A percentile compares a stretch with the other conserved stretches of the same genome.
Evolutionary conservation across 2,329 filamentous ascomycete species (phyloP).

Genomic region (Phyllosticta citrichinensis): DNA sequence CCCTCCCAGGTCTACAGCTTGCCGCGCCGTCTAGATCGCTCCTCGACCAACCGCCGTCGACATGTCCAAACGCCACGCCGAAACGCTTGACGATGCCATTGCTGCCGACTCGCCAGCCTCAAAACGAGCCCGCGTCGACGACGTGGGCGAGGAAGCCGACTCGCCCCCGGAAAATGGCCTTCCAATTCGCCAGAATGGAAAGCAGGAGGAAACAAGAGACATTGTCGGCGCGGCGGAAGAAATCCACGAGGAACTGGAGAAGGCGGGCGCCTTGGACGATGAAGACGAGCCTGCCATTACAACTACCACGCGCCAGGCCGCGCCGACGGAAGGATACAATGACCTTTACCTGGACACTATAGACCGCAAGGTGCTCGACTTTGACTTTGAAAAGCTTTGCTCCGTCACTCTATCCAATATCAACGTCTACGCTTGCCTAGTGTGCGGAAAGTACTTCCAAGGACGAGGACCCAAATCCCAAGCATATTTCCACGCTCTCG

Average conservation of each 20-base stretch:
- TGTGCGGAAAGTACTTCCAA: slow-evolving; percentile 97
- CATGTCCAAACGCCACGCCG: slow-evolving; percentile 41
- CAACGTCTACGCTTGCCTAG: slow-evolving; percentile 95
- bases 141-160: slow-evolving; percentile 24
- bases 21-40: not conserved
- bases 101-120: slow-evolving; percentile 36
- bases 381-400: slow-evolving; percentile 98
- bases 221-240: slow-evolving; percentile 26
- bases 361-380: slow-evolving; percentile 83
- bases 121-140: slow-evolving; percentile 38
- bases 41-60: not conserved
- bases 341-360: slow-evolving; percentile 98
- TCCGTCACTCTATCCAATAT: slow-evolving; percentile 94
- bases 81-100: slow-evolving; percentile 32
- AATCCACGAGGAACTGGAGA: slow-evolving; percentile 27
- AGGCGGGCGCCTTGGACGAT: slow-evolving; percentile 24
- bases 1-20: not conserved
- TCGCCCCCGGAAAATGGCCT: slow-evolving; percentile 15
- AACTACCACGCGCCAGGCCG: slow-evolving; percentile 57
- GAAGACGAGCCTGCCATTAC: slow-evolving; percentile 28
- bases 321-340: slow-evolving; percentile 78
- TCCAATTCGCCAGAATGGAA: slow-evolving; percentile 8
- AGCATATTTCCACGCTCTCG: slow-evolving; percentile 94
- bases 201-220: slow-evolving; percentile 22
- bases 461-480: slow-evolving; percentile 88